A percentile compares a stretch with the other conserved stretches of the same genome.
Evolutionary conservation across 169 alveolate species (phyloP).

Genomic region (Eimeria acervulina): DNA sequence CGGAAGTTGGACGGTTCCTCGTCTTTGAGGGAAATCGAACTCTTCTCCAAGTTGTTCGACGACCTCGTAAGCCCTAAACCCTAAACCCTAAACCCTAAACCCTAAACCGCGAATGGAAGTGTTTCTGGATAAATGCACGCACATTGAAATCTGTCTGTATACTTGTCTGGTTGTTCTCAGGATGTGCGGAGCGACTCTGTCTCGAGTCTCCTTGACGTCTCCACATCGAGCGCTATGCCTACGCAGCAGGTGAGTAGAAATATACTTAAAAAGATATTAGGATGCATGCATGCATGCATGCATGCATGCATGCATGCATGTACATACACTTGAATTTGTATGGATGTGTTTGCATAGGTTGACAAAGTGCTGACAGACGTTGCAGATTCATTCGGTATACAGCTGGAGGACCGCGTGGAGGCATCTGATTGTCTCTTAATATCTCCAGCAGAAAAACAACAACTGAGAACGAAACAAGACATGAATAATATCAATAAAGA

Average conservation of each 20-base stretch:
- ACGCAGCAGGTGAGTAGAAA: constrained; percentile 38
- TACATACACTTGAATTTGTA: no score
- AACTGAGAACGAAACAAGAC: not conserved
- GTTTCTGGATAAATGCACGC: not conserved
- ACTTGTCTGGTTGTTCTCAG: not conserved
- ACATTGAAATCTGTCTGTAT: not conserved
- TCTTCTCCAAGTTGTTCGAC: constrained; percentile 90
- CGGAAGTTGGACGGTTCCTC: constrained; percentile 85
- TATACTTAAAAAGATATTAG: not conserved
- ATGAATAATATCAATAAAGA: not conserved
- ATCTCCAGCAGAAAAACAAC: not conserved
- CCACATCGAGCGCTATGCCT: constrained; percentile 72
- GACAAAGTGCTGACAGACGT: constrained; percentile 20
- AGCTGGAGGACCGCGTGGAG: not conserved
- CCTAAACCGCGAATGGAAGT: not conserved
- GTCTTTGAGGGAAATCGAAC: constrained; percentile 87
- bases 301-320: not conserved
- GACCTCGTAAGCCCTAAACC: constrained; percentile 85
- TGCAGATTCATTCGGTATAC: not conserved
- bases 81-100: constrained; percentile 22
- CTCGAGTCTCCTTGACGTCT: constrained; percentile 71
- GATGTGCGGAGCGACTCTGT: constrained; percentile 78
- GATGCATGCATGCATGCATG: not conserved
- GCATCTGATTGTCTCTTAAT: not conserved
- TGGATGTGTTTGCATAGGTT: not conserved